phyloP scores from a whole-genome alignment of 2,329 filamentous ascomycete species.

The Bipolaris sorokiniana region DNA sequence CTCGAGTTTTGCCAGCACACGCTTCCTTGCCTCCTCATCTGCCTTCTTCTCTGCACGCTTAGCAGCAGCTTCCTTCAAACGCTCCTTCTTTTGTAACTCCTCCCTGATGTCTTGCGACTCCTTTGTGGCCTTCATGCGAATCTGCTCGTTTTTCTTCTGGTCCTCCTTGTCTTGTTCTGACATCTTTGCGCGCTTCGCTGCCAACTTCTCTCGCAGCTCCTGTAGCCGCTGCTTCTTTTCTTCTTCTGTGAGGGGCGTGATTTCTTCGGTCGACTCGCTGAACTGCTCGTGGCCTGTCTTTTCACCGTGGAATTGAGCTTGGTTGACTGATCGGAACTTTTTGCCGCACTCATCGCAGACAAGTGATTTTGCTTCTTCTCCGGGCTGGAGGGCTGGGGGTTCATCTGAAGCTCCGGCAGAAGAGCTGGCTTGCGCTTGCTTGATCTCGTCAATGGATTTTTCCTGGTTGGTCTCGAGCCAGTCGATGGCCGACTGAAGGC shows the following conservation, averaged over 20 bases:
- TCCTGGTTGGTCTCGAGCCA: slow-evolving; percentile 95
- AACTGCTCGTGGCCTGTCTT: slow-evolving; percentile 94
- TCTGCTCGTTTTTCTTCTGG: slow-evolving; percentile 82
- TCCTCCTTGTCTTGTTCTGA: slow-evolving; percentile 78
- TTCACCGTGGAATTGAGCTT: slow-evolving; percentile 87
- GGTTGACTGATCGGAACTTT: slow-evolving; percentile 78
- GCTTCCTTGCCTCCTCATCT: slow-evolving; percentile 83
- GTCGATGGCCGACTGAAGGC: slow-evolving; percentile 84
- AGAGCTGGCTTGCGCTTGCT: slow-evolving; percentile 53
- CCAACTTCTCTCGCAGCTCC: slow-evolving; percentile 74
- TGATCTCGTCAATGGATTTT: slow-evolving; percentile 81
- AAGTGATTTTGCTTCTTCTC: slow-evolving; percentile 76
- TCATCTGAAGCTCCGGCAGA: slow-evolving; percentile 52
- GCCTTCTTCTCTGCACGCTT: slow-evolving; percentile 88
- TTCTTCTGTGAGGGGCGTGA: slow-evolving; percentile 87
- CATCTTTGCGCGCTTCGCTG: slow-evolving; percentile 72
- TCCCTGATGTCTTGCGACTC: slow-evolving; percentile 91
- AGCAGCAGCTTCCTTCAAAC: slow-evolving; percentile 84
- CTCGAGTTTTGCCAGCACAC: slow-evolving; percentile 91
- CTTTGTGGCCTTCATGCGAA: slow-evolving; percentile 84
- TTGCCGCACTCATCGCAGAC: slow-evolving; percentile 96
- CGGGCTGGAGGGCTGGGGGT: slow-evolving; percentile 70
- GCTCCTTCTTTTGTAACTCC: slow-evolving; percentile 84
- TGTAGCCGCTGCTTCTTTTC: slow-evolving; percentile 83
- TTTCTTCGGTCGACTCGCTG: slow-evolving; percentile 88